Percentiles rank a stretch among this genome's conserved stretches.
phyloP scores from a whole-genome alignment of 306 rosid species.

The Ormosia emarginata region DNA sequence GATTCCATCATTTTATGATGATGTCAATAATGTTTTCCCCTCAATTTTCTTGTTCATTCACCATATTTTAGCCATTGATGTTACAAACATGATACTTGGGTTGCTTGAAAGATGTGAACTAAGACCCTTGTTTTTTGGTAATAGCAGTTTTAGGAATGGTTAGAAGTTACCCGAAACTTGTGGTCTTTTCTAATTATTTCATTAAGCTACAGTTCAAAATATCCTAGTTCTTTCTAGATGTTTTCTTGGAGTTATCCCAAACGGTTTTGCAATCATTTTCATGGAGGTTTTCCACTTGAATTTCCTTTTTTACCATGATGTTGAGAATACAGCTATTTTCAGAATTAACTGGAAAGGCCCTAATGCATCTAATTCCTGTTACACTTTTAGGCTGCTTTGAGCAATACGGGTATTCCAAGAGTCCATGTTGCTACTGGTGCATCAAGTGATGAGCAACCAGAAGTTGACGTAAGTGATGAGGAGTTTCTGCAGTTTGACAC shows the following conservation, averaged over 20 bases:
- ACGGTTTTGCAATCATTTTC: background rate
- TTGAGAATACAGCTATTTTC: background rate
- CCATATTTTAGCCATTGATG: background rate
- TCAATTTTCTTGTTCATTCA: background rate
- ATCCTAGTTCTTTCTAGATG: background rate
- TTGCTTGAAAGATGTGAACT: background rate
- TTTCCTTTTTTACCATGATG: background rate
- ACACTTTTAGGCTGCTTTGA: conserved; percentile 72
- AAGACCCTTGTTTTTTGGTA: background rate
- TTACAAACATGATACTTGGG: background rate
- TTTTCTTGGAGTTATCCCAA: background rate
- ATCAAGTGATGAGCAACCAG: conserved; percentile 60
- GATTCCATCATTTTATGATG: background rate
- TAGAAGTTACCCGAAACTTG: background rate
- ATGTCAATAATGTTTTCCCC: background rate
- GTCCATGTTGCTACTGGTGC: conserved; percentile 61
- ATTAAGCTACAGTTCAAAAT: background rate
- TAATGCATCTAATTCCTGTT: conserved; percentile 12
- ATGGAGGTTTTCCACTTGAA: background rate
- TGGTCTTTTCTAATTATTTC: background rate
- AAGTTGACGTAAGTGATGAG: conserved; percentile 79
- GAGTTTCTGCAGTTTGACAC: conserved; percentile 91
- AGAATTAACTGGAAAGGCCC: background rate
- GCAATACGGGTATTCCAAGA: conserved; percentile 83
- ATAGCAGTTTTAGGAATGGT: background rate